Conservation (phyloP, 2,329 filamentous ascomycete genomes). For the Fonsecaea pugnacius region DNA sequence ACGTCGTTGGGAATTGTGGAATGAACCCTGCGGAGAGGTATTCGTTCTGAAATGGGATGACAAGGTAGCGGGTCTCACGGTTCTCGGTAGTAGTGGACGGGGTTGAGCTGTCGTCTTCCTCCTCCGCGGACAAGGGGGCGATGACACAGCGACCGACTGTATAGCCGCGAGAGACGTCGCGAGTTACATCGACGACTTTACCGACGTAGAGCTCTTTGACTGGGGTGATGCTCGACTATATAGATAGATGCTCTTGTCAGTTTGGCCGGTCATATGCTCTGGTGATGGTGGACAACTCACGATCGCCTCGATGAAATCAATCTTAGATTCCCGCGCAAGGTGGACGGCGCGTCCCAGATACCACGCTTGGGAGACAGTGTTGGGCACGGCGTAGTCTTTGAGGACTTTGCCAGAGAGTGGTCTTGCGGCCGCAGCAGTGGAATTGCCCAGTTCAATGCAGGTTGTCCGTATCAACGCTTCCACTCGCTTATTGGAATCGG, state of each 20-base stretch:
- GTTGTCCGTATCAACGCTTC: slow-evolving; percentile 39
- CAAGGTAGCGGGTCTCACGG: slow-evolving; percentile 26
- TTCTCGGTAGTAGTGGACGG: not conserved
- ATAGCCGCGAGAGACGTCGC: slow-evolving; percentile 46
- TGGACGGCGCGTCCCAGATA: slow-evolving; percentile 41
- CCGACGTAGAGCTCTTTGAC: slow-evolving; percentile 46
- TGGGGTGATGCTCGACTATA: slow-evolving; percentile 23
- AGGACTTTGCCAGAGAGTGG: slow-evolving; percentile 37
- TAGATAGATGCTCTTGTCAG: not conserved
- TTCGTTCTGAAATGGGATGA: slow-evolving; percentile 42
- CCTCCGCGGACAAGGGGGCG: slow-evolving; percentile 39
- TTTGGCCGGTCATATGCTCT: too few relatives aligned
- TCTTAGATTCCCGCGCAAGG: slow-evolving; percentile 38
- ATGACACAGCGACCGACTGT: slow-evolving; percentile 44
- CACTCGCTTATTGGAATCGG: slow-evolving; percentile 38
- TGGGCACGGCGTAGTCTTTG: slow-evolving; percentile 39
- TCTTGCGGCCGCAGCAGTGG: slow-evolving; percentile 34
- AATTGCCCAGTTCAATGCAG: slow-evolving; percentile 40
- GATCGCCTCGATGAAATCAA: slow-evolving; percentile 48
- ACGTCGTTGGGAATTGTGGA: not conserved
- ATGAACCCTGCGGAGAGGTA: slow-evolving; percentile 39
- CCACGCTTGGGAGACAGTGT: slow-evolving; percentile 42
- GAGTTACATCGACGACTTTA: slow-evolving; percentile 52
- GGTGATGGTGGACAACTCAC: slow-evolving; percentile 38
- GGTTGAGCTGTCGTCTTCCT: slow-evolving; percentile 25